Conservation (phyloP, 1,284 basidiomycete species). For the Fistulinella staudtii region DNA sequence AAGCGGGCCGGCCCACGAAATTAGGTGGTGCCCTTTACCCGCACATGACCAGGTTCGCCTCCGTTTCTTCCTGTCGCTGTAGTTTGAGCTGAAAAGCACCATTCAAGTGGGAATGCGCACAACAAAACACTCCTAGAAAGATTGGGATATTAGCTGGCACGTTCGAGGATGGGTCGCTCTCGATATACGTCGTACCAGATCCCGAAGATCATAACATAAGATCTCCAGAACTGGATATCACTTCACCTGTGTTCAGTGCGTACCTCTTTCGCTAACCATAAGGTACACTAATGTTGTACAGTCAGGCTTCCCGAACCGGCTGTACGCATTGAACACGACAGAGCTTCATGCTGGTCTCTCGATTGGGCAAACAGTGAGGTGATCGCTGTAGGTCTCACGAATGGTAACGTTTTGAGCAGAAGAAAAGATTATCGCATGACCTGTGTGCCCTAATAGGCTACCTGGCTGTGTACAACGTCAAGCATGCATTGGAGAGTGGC, state of each 20-base stretch:
- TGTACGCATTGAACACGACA: slow-evolving; percentile 66
- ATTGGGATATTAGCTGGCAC: slow-evolving; percentile 79
- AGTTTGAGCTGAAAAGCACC: slow-evolving; percentile 6
- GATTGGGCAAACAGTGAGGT: slow-evolving; percentile 86
- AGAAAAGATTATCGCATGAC: neutral
- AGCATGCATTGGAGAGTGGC: slow-evolving; percentile 41
- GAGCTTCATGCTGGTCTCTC: slow-evolving; percentile 67
- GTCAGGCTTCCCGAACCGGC: slow-evolving; percentile 62
- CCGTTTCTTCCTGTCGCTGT: neutral
- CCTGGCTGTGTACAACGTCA: slow-evolving; percentile 73
- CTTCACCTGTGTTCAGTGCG: slow-evolving; percentile 41
- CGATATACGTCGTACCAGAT: slow-evolving; percentile 73
- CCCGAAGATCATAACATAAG: slow-evolving; percentile 58
- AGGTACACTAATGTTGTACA: slow-evolving; percentile 24
- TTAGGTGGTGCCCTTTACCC: slow-evolving; percentile 89
- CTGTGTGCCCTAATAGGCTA: slow-evolving; percentile 46
- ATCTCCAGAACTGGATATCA: slow-evolving; percentile 21
- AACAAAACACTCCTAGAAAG: slow-evolving; percentile 44
- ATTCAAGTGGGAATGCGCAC: slow-evolving; percentile 16
- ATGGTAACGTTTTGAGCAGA: slow-evolving; percentile 50
- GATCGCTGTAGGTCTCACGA: slow-evolving; percentile 76
- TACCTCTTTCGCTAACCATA: neutral
- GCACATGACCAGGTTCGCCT: slow-evolving; percentile 52
- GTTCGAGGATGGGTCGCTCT: slow-evolving; percentile 80
- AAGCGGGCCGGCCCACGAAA: slow-evolving; percentile 66